Base-by-base conservation (phyloP, 768 basidiomycete genomes). In the Psilocybe subaeruginosa region DNA sequence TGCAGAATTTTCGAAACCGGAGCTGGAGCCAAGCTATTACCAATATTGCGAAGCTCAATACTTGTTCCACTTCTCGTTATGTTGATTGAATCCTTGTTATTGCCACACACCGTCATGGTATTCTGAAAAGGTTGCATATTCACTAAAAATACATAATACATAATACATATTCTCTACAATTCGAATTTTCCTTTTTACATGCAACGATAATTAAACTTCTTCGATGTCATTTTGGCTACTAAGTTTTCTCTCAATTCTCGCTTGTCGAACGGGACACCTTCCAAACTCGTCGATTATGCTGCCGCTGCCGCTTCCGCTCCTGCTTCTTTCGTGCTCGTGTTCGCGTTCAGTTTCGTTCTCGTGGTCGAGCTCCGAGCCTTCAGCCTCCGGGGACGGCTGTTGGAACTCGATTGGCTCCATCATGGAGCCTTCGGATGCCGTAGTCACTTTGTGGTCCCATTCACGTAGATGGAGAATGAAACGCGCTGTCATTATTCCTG, bases 381-480 rank as follows among this genome's bases (percentile, higher is more conserved):
- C 23, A 23, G 23, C 2, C 23, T 23, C 23, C 23, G 23, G 23
- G 23, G 5, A 17, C 33, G 50, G 29, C 16, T 52, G 31, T n/a
- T 37, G 35, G 35, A 54, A 54, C 17, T 54, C 37, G 12, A 54
- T 54, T 3, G 33, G 31, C 5, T 54, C 52, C 4, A 33, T 14
- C 16, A 4, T n/a, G 33, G 27, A n/a, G 31, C 51, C 7, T 9
- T 37, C 30, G 5, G 16, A 30, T 23, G 35, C 37, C 52, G 6
- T 37, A 2, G 16, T 37, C 11, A 35, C 6, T n/a, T 9, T 39
- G 33, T 54, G 31, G 31, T 54, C 52, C 52, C 52, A 51, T n/a
- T 58, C 35, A 27, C 57, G 57, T 8, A 58, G 49, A 41, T 51
- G 49, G 17, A 58, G 57, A 14, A 58, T 16, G 23, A 58, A 58